A percentile compares a stretch with the other conserved stretches of the same genome.
These are phyloP conservation scores for Eutrema yunnanense DNA, from an alignment of 345 rosid species.

Conservation along the genomic window DNA sequence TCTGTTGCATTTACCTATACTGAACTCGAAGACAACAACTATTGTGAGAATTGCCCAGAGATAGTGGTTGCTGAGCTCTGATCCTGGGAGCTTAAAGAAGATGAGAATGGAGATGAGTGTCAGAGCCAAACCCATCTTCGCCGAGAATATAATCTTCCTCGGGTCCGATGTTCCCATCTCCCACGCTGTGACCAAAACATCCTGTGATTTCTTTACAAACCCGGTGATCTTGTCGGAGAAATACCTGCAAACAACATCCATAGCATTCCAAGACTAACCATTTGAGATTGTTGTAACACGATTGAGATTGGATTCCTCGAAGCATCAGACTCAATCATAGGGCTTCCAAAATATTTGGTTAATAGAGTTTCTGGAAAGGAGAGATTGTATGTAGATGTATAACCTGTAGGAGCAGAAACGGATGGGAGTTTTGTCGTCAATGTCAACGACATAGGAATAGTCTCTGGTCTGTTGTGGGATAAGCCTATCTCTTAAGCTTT, in stretches of 20 bases:
- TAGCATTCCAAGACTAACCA: constrained; percentile 1
- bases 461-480: constrained; percentile 14
- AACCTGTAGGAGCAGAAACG: constrained; percentile 32
- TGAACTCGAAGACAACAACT: constrained; percentile 80
- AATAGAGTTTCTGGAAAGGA: background rate
- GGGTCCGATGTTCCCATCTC: constrained; percentile 77
- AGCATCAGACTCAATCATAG: background rate
- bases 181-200: constrained; percentile 33
- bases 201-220: constrained; percentile 11
- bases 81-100: constrained; percentile 53
- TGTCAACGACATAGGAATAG: background rate
- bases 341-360: background rate
- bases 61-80: constrained; percentile 51
- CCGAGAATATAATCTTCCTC: constrained; percentile 70
- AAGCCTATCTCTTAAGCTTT: constrained; percentile 29
- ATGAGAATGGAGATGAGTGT: constrained; percentile 53
- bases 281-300: background rate
- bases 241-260: constrained; percentile 18
- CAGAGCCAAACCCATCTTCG: constrained; percentile 78
- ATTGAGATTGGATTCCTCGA: constrained; percentile 1
- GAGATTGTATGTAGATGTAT: background rate
- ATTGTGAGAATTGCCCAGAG: constrained; percentile 92
- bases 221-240: constrained; percentile 18
- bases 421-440: background rate
- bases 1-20: constrained; percentile 48